Conservation (phyloP, 225 moss, liverwort and hornwort species). For the Pleurozium schreberi region DNA sequence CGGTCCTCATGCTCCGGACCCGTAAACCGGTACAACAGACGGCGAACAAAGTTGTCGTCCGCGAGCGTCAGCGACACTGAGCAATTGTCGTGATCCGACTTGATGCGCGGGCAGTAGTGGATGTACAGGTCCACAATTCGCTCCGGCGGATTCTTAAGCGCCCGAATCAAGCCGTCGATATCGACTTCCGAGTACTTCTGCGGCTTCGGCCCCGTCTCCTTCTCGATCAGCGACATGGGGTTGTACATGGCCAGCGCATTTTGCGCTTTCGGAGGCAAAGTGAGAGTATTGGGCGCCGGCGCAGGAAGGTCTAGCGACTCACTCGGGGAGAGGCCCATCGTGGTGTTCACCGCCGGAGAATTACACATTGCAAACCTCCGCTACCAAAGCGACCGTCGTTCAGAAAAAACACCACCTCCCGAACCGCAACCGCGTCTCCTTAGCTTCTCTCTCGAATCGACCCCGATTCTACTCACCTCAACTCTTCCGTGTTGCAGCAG, state of each 20-base stretch:
- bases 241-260: constrained; percentile 36
- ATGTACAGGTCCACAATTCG: constrained; percentile 40
- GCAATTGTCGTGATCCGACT: constrained; percentile 54
- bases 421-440: neutral
- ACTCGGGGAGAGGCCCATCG: constrained; percentile 19
- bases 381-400: neutral
- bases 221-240: constrained; percentile 32
- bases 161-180: constrained; percentile 34
- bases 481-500: neutral
- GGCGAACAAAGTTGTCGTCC: constrained; percentile 31
- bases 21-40: constrained; percentile 29
- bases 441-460: neutral
- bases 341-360: constrained; percentile 3
- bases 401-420: neutral
- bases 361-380: constrained; percentile 22
- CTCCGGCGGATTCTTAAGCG: constrained; percentile 43
- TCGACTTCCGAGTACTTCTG: constrained; percentile 52
- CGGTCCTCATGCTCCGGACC: constrained; percentile 18
- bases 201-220: constrained; percentile 28
- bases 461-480: neutral
- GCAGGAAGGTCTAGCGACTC: constrained; percentile 8
- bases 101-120: constrained; percentile 50
- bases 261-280: constrained; percentile 37
- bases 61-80: constrained; percentile 47
- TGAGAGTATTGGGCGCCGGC: constrained; percentile 25